Base-by-base conservation (phyloP, 2,329 filamentous ascomycete species). In the Botrytis aclada region DNA sequence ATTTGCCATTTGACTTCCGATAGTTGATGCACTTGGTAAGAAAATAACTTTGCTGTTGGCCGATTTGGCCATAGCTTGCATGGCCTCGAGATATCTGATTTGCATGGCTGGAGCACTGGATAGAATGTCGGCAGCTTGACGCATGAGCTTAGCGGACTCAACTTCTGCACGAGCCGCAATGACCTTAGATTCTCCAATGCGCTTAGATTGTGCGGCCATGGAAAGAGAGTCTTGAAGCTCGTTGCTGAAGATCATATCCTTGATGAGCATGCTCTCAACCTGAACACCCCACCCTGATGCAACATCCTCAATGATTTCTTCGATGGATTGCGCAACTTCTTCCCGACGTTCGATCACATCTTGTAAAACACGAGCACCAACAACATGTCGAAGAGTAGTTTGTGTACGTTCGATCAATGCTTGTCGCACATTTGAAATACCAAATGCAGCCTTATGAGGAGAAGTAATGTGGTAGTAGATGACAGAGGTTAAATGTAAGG, bases 381-480 rank as follows among this genome's bases (percentile, higher is more conserved):
- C 93, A 39, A 99, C 96, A 82, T 99, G 96, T 78, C 96, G 94
- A 70, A 99, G 89, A 0, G 96, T 99, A 60, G 96, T 99, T 85
- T 99, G 96, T 1, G 96, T 99, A 75, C 96, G 94, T 88, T 99
- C 96, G 76, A 99, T 88, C 66, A 99, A 92, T n/a, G 96, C 96
- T 84, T 97, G 94, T 78, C 93, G 92, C 75, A 99, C 92, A 82
- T 98, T 96, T 84, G 92, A 88, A 82, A 99, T 98, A 77, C 96
- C 96, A 81, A 98, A 99, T 74, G 96, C 95, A 74, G 95, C 94
- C 85, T 97, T 98, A 88, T 98, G 95, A 1, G 96, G 96, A 41
- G 93, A 92, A 72, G 92, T 93, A 80, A 99, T 95, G 87, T 97
- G 95, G 86, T 99, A 99, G 88, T 99, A 99, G 84, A 99, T 98